Percentiles rank a stretch among this genome's conserved stretches.
These are phyloP conservation scores for Cryptococcus sp. DNA, from an alignment of 1,284 basidiomycete species.

Conservation along the genomic window DNA sequence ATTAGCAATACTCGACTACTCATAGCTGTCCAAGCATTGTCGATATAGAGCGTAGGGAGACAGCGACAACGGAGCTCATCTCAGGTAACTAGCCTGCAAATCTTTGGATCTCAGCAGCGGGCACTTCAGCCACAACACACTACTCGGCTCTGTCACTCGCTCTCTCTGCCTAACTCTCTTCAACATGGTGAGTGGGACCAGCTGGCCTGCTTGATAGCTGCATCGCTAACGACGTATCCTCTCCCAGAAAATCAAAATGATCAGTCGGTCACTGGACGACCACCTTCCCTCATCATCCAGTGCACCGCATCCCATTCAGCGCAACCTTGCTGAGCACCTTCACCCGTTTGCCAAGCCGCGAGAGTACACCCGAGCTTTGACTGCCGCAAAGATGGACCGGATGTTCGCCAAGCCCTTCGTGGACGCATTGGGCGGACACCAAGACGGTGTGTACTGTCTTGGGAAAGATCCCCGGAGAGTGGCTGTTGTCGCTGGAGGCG, in stretches of 20 bases:
- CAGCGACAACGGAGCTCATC: too few species aligned
- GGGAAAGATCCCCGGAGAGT: conserved; percentile 75
- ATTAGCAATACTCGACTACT: too few species aligned
- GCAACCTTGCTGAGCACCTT: conserved; percentile 90
- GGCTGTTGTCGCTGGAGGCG: conserved; percentile 84
- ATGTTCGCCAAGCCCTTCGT: conserved; percentile 98
- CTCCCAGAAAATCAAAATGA: conserved; percentile 55
- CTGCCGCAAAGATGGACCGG: conserved; percentile 93
- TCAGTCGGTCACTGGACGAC: conserved; percentile 53
- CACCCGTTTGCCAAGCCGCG: conserved; percentile 92
- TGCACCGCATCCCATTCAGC: conserved; percentile 66
- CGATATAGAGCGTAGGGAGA: too few species aligned
- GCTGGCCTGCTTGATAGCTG: background rate
- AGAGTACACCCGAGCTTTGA: conserved; percentile 91
- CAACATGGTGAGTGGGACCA: too few species aligned
- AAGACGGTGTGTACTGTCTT: conserved; percentile 91
- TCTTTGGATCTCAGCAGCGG: too few species aligned
- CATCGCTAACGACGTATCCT: background rate
- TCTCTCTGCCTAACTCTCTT: too few species aligned
- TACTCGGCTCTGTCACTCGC: too few species aligned
- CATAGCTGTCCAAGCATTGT: too few species aligned
- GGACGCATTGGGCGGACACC: conserved; percentile 84
- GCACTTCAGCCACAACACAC: too few species aligned
- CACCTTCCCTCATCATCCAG: conserved; percentile 53
- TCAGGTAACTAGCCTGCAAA: too few species aligned